Conservation (phyloP, 2,329 filamentous ascomycete genomes). For the Fusarium udum region DNA sequence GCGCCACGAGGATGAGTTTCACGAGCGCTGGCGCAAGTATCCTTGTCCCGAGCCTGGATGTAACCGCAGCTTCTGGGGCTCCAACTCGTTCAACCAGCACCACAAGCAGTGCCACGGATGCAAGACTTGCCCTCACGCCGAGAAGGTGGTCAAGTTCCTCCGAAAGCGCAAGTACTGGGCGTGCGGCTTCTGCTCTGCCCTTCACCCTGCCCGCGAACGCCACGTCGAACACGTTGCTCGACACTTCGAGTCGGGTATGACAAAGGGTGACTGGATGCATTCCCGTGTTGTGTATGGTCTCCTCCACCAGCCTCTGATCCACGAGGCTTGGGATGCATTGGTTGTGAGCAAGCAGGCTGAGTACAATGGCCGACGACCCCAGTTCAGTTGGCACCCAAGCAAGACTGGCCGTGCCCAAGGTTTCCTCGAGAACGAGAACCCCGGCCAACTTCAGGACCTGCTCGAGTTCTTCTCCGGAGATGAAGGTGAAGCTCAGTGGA, state of each 20-base stretch:
- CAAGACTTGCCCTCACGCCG: constrained; percentile 71
- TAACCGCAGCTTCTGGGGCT: constrained; percentile 74
- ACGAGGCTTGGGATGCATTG: constrained; percentile 68
- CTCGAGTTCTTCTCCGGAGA: constrained; percentile 71
- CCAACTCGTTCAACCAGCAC: constrained; percentile 74
- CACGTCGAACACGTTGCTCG: constrained; percentile 74
- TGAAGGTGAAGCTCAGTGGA: constrained; percentile 64
- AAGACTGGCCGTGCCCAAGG: constrained; percentile 66
- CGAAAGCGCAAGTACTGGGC: constrained; percentile 74
- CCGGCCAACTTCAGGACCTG: constrained; percentile 70
- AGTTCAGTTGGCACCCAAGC: constrained; percentile 69
- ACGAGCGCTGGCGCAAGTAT: constrained; percentile 74
- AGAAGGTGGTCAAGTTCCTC: constrained; percentile 70
- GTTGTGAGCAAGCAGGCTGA: constrained; percentile 64
- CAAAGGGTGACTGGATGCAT: constrained; percentile 74
- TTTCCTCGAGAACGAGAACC: constrained; percentile 69
- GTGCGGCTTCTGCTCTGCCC: constrained; percentile 72
- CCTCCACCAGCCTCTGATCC: constrained; percentile 71
- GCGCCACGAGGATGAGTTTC: constrained; percentile 74
- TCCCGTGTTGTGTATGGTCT: constrained; percentile 74
- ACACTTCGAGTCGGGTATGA: constrained; percentile 72
- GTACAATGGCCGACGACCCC: constrained; percentile 63
- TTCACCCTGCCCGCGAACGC: constrained; percentile 71
- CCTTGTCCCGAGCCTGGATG: constrained; percentile 70
- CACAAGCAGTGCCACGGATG: constrained; percentile 73